Evolutionary conservation across 768 basidiomycete genomes (phyloP).

Genomic region (Mycena sanguinolenta): DNA sequence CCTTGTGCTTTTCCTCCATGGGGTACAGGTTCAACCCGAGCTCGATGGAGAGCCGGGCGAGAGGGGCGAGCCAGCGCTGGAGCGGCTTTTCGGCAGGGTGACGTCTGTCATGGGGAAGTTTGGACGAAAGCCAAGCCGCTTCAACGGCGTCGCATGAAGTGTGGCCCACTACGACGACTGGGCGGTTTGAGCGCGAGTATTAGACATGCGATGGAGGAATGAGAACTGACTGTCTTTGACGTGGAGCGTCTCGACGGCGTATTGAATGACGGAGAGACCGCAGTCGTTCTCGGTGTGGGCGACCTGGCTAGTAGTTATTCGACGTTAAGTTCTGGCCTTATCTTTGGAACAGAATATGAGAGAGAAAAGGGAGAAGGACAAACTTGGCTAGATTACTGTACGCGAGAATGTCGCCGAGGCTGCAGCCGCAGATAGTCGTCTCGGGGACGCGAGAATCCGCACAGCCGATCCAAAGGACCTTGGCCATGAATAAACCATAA

Average conservation of each 20-base stretch:
- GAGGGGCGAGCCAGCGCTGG: slow-evolving; percentile 7
- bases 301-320: slow-evolving; percentile 1
- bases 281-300: not conserved
- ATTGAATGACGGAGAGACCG: not conserved
- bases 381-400: slow-evolving; percentile 14
- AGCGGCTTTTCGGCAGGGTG: not conserved
- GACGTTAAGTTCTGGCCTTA: too few relatives aligned
- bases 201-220: not conserved
- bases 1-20: slow-evolving; percentile 4
- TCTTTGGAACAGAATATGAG: not conserved
- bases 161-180: slow-evolving; percentile 17
- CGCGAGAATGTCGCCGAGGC: not conserved
- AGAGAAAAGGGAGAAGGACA: not conserved
- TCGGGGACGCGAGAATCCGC: slow-evolving; percentile 11
- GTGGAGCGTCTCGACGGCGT: not conserved
- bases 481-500: too few relatives aligned
- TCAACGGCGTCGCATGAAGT: slow-evolving; percentile 18
- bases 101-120: not conserved
- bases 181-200: too few relatives aligned
- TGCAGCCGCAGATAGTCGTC: slow-evolving; percentile 10
- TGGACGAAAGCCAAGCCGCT: slow-evolving; percentile 11
- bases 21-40: not conserved
- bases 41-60: not conserved
- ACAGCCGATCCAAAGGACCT: slow-evolving; percentile 9
- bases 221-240: slow-evolving; percentile 8